Base-by-base conservation (phyloP, 108 stramenopile species). In the Discostella pseudostelligera region DNA sequence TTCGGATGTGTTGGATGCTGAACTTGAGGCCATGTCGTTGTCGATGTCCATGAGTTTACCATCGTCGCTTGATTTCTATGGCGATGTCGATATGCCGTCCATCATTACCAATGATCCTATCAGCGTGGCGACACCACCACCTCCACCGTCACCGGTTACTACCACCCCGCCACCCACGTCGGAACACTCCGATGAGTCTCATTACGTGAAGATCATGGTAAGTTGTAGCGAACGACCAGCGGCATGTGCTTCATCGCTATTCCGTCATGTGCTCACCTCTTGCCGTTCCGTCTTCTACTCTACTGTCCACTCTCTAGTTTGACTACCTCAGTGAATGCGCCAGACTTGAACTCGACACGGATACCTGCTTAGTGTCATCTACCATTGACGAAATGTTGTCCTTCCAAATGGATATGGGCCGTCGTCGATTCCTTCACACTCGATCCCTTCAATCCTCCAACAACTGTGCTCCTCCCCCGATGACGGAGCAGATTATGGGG, bases 331-430 rank as follows among this genome's bases (percentile, higher is more conserved):
- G 48, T 32, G 26, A 53, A 37, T 76, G 75, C 49, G 37, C 75
- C 10, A 67, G 62, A 13, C 59, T 67, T 11, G 55, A 76, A 10
- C 62, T 76, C 19, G 49, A 46, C 24, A 53, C 32, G 5, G 62
- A 76, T 16, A 35, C 55, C 48, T 76, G 75, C 57, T 51, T 76
- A 32, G 62, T 45, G 17, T 64, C 56, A 2, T 40, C 8, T 0
- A 51, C 62, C 21, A 58, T 69, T 44, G 67, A 63, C 13, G 32
- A 32, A 19, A n/a, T 68, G 48, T 50, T 48, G 11, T 25, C 45
- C 22, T 26, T 29, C 19, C 42, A 64, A 1, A 11, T 5, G 50
- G 50, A 12, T 13, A 51, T 29, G 13, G 26, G 50, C 26, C 24
- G 50, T n/a, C 50, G 26, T 24, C 50, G 50, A 51, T 13, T 24